Evolutionary conservation across 2,329 filamentous ascomycete species (phyloP).

Genomic region (Furcasterigmium sp.): DNA sequence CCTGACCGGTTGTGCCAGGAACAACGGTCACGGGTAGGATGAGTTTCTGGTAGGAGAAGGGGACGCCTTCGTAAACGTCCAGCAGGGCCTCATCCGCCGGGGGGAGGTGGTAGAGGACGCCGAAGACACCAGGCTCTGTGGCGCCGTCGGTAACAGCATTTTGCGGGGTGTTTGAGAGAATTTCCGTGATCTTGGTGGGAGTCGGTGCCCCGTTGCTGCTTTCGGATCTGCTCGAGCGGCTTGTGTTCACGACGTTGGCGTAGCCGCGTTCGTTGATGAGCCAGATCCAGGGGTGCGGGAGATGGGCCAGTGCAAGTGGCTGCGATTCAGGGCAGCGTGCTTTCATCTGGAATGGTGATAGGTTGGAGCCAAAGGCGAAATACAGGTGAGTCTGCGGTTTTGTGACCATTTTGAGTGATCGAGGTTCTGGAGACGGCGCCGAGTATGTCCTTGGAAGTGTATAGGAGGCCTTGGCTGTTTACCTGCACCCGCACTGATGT

Average conservation of each 20-base stretch:
- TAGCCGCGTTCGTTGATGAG: slow-evolving; percentile 63
- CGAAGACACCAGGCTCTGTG: slow-evolving; percentile 42
- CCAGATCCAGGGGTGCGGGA: slow-evolving; percentile 52
- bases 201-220: too few species aligned
- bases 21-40: slow-evolving; percentile 30
- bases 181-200: background rate
- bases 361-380: slow-evolving; percentile 69
- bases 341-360: slow-evolving; percentile 61
- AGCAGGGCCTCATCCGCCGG: slow-evolving; percentile 43
- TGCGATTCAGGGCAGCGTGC: slow-evolving; percentile 53
- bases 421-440: too few species aligned
- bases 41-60: slow-evolving; percentile 55
- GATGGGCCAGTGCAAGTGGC: slow-evolving; percentile 51
- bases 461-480: too few species aligned
- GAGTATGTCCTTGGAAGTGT: too few species aligned
- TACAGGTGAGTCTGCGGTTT: slow-evolving; percentile 32
- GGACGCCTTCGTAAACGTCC: slow-evolving; percentile 59
- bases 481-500: too few species aligned
- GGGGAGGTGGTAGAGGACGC: slow-evolving; percentile 49
- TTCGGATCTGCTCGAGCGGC: background rate
- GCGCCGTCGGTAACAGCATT: background rate
- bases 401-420: too few species aligned
- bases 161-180: background rate
- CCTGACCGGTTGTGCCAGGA: slow-evolving; percentile 9
- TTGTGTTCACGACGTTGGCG: slow-evolving; percentile 56